Base-by-base conservation (phyloP, 768 basidiomycete genomes). In the Gyrodon lividus region DNA sequence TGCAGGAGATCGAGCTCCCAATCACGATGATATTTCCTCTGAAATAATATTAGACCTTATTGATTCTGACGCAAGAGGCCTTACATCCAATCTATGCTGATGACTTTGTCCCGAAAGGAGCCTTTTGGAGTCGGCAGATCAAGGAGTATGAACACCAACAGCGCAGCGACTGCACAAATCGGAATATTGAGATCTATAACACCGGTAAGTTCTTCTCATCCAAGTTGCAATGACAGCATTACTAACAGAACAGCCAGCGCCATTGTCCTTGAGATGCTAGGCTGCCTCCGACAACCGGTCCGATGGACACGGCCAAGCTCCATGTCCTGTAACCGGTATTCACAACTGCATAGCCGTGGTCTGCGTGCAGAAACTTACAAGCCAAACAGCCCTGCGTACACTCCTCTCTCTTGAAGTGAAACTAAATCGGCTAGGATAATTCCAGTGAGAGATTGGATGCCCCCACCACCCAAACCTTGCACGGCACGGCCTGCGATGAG, bases 221-320 rank as follows among this genome's bases (percentile, higher is more conserved):
- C 23, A 34, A 10, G 10, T 8, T 6, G 23, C 41, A 30, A 42
- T 4, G 20, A 12, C 5, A 37, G 16, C 9, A 37, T 0, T 13
- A 48, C 61, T 30, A 26, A 76, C 75, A 76, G 60, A 77, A 77
- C 34, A 76, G 58, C 73, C 75, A 76, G 43, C 74, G 57, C 74
- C 75, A 76, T 23, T 60, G 52, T 2, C 68, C 70, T 6, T 44
- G 52, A 13, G 63, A 56, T 14, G 71, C 67, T 10, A 75, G 59
- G 39, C 65, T 65, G 0, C 74, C 74, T 6, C 68, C 72, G 6
- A 75, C 55, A 0, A 72, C 51, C 8, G 74, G 73, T 3, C 69
- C 72, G 5, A 70, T 51, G 2, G 58, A 60, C 8, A 61, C 48
- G 3, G 72, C 72, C 10, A 74, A 42, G 42, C 64, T 64, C 70